Evolutionary conservation across 176 grass and related monocot species (phyloP).

Genomic region (maize (Zea mays)): DNA sequence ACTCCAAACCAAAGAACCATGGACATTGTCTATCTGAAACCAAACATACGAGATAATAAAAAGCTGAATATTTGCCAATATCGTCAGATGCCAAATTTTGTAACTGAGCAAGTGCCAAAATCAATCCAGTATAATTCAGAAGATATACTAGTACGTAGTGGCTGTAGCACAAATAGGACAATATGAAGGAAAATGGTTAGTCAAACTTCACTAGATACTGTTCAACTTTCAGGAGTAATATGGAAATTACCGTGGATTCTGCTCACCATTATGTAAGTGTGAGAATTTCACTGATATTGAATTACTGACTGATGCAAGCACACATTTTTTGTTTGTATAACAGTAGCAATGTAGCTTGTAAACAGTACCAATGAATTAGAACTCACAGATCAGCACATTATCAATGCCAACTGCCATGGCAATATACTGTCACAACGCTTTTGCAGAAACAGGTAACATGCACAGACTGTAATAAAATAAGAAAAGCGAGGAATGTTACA

Average conservation of each 20-base stretch:
- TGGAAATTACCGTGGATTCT: not conserved
- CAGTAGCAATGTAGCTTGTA: not conserved
- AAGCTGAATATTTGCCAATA: not conserved
- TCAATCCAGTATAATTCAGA: not conserved
- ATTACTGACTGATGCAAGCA: not conserved
- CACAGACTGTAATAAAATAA: not conserved
- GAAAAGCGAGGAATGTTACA: conserved; percentile 29
- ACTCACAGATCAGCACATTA: conserved; percentile 3
- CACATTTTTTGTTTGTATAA: not conserved
- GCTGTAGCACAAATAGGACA: not conserved
- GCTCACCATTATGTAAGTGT: not conserved
- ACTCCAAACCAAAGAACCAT: not conserved
- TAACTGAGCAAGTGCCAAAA: not conserved
- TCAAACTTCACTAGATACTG: not conserved
- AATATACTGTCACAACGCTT: conserved; percentile 10
- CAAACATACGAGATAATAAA: not conserved
- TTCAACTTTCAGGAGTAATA: conserved; percentile 18
- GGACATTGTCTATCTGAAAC: conserved; percentile 19
- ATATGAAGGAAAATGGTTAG: not conserved
- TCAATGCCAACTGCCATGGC: not conserved
- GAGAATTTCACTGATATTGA: conserved; percentile 8
- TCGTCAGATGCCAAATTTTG: not conserved
- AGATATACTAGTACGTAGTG: not conserved
- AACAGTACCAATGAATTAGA: conserved; percentile 14
- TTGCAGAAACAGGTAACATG: not conserved